Evolutionary conservation across 192 early-diverging fungal genomes (phyloP).

Genomic region (Martensiomyces pterosporus): DNA sequence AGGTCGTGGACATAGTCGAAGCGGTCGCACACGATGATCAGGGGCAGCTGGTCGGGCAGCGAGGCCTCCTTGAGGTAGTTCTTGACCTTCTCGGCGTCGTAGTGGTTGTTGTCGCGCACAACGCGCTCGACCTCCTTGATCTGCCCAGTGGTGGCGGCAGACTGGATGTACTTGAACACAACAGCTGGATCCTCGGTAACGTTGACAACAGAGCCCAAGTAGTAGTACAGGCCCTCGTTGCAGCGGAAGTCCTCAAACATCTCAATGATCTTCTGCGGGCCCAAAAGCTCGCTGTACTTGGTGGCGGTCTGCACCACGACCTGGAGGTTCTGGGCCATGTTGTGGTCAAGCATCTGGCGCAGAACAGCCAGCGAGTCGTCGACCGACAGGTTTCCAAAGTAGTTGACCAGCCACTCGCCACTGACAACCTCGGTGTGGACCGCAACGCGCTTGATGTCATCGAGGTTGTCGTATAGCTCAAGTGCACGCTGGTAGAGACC

Average conservation of each 20-base stretch:
- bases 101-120: constrained; percentile 92
- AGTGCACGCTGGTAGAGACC: constrained; percentile 93
- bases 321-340: constrained; percentile 93
- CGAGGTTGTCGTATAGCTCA: constrained; percentile 94
- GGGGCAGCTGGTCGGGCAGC: constrained; percentile 90
- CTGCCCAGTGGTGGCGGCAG: constrained; percentile 88
- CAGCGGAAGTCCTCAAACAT: constrained; percentile 90
- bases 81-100: constrained; percentile 98
- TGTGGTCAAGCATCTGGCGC: constrained; percentile 89
- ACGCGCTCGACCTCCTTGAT: constrained; percentile 97
- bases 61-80: constrained; percentile 98
- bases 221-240: constrained; percentile 96
- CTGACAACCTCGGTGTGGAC: constrained; percentile 82
- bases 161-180: constrained; percentile 99
- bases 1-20: constrained; percentile 97
- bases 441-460: constrained; percentile 91
- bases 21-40: constrained; percentile 99
- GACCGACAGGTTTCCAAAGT: constrained; percentile 95
- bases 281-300: constrained; percentile 95
- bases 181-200: constrained; percentile 91
- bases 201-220: constrained; percentile 94
- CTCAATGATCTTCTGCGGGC: constrained; percentile 80
- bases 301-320: constrained; percentile 92
- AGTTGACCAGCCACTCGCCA: constrained; percentile 89
- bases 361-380: constrained; percentile 93